phyloP scores from a whole-genome alignment of 2,329 filamentous ascomycete species.

The Bipolaris victoriae region DNA sequence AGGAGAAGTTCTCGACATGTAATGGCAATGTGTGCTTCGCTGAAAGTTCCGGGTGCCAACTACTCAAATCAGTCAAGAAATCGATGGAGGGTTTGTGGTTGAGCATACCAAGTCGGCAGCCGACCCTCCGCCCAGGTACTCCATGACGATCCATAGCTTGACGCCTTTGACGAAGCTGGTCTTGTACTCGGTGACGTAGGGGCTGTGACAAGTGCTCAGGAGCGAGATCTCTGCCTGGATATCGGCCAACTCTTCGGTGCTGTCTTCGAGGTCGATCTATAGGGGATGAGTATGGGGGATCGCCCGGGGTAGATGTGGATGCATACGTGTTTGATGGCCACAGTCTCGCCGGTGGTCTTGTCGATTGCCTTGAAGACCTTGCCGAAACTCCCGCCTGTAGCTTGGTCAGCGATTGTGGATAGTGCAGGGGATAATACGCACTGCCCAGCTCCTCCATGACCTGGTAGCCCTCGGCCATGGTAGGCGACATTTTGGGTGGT shows the following conservation, averaged over 20 bases:
- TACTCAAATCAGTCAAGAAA: constrained; percentile 49
- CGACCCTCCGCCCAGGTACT: constrained; percentile 92
- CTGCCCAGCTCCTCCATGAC: constrained; percentile 95
- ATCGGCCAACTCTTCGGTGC: constrained; percentile 96
- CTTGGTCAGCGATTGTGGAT: constrained; percentile 20
- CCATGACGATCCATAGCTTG: constrained; percentile 99
- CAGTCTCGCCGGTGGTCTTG: constrained; percentile 84
- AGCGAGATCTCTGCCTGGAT: constrained; percentile 98
- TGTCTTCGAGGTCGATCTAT: constrained; percentile 97
- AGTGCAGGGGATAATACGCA: constrained; percentile 55
- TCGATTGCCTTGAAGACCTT: constrained; percentile 97
- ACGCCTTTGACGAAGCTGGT: constrained; percentile 94
- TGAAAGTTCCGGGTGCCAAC: constrained; percentile 89
- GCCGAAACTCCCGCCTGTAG: constrained; percentile 87
- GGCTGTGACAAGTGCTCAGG: constrained; percentile 90
- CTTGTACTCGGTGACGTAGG: constrained; percentile 94
- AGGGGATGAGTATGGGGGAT: constrained; percentile 17
- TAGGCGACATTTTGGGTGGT: constrained; percentile 34
- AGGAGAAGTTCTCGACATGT: constrained; percentile 89
- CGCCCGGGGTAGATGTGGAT: neutral
- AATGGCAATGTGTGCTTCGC: constrained; percentile 89
- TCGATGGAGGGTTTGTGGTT: neutral
- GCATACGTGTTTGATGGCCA: constrained; percentile 93
- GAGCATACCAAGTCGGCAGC: constrained; percentile 83
- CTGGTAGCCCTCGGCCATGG: constrained; percentile 85